Base-by-base conservation (phyloP, 805 yeast genomes). In the Candida xiaguanensis region DNA sequence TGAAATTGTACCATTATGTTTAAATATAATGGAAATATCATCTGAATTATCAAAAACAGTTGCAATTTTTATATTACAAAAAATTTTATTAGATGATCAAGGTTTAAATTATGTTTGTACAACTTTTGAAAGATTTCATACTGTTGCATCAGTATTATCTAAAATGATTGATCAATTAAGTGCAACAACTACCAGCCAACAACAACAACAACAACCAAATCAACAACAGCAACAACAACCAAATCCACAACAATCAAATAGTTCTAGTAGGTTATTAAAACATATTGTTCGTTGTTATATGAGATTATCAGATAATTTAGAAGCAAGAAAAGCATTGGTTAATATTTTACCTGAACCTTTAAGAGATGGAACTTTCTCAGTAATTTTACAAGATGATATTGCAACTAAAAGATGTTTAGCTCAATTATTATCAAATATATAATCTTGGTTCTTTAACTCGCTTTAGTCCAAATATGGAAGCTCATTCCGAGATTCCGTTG, bases 221-320 rank as follows among this genome's bases (percentile, higher is more conserved):
- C 49, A 48, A 14, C 42, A 43, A 28, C 32, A 43, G 36, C 36
- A 34, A 25, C 29, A 24, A 13, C 29, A 14, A n/a, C 36, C 8
- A 25, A 5, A 31, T 40, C 51, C 42, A 40, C 50, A 47, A 30
- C 49, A 49, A 15, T 59, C 70, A 11, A 64, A 63, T 43, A 65
- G 72, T 38, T 84, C 96, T 0, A 89, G 91, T 0, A 75, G 98
- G 50, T 69, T 91, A 36, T 70, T 91, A 44, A 90, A 91, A 58
- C 98, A 93, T 56, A 95, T 91, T 24, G 93, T 91, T 20, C 77
- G 97, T 58, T 91, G 99, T 59, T 91, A 91, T 56, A 70, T 91
- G 65, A 76, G 99, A 47, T 71, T 91, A 34, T 80, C 93, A 32
- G 99, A 91, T 57, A 90, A 91, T 52, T 70, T 80, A 25, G 95